These are phyloP conservation scores for Nicotiana tomentosiformis DNA, from an alignment of 257 asterid species.

Conservation along the genomic window DNA sequence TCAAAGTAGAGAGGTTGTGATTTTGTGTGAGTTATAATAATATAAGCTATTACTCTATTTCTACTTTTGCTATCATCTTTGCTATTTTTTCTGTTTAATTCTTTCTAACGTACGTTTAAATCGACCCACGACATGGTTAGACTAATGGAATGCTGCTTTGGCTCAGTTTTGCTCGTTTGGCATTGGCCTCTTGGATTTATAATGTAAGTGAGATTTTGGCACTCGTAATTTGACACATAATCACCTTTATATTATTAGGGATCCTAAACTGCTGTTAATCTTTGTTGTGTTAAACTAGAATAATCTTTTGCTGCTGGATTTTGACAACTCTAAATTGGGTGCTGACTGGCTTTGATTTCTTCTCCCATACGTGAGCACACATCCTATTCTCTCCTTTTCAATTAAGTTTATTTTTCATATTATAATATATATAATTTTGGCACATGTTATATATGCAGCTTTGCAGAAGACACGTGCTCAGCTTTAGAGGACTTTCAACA, in stretches of 20 bases:
- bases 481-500: constrained; percentile 34
- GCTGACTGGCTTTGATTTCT: constrained; percentile 43
- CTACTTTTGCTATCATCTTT: not conserved
- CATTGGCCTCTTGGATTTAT: constrained; percentile 45
- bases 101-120: constrained; percentile 20
- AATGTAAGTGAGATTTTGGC: constrained; percentile 30
- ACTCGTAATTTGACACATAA: not conserved
- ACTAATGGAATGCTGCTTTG: constrained; percentile 55
- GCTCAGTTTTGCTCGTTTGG: constrained; percentile 44
- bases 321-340: constrained; percentile 46
- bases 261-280: not conserved
- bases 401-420: not conserved
- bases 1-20: not conserved
- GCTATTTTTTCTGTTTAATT: not conserved
- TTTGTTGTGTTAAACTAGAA: constrained; percentile 14
- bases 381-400: not conserved
- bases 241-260: not conserved
- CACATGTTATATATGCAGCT: constrained; percentile 19
- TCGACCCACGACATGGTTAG: constrained; percentile 28
- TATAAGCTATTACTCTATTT: not conserved
- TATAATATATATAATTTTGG: not conserved
- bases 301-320: constrained; percentile 48
- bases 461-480: constrained; percentile 43
- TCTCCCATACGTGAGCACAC: constrained; percentile 42
- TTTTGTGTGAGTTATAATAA: not conserved